A percentile compares a stretch with the other conserved stretches of the same genome.
Conservation (phyloP, 2,329 filamentous ascomycete species). For the Aspergillus transmontanensis region DNA sequence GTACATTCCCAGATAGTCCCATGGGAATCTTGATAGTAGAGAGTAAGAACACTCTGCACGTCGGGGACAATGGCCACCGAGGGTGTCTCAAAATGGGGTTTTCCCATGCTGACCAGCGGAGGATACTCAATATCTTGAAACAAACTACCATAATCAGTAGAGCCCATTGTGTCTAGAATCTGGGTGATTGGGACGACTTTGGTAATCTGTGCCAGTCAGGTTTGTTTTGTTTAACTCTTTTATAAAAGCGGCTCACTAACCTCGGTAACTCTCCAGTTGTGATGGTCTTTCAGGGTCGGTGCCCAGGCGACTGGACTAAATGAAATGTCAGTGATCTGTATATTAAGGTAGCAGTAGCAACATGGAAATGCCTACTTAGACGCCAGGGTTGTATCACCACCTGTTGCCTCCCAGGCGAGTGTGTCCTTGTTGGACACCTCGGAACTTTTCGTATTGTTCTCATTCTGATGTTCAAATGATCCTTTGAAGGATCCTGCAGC, state of each 20-base stretch:
- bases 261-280: neutral
- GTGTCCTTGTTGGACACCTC: neutral
- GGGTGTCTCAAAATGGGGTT: neutral
- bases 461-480: neutral
- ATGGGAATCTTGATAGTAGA: neutral
- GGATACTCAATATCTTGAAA: neutral
- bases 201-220: neutral
- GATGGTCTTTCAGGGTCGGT: neutral
- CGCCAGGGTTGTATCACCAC: neutral
- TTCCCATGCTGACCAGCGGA: neutral
- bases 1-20: neutral
- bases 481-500: neutral
- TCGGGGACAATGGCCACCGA: neutral
- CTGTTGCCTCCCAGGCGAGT: neutral
- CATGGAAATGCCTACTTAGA: neutral
- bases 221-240: neutral
- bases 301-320: neutral
- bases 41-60: neutral
- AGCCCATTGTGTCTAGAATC: neutral
- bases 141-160: neutral
- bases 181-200: neutral
- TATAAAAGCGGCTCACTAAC: neutral
- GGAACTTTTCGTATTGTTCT: neutral
- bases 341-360: neutral
- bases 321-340: neutral